Evolutionary conservation across 169 alveolate genomes (phyloP), one percentile per base, ranked within the genome.

Genomic region (Fabrea salina): DNA sequence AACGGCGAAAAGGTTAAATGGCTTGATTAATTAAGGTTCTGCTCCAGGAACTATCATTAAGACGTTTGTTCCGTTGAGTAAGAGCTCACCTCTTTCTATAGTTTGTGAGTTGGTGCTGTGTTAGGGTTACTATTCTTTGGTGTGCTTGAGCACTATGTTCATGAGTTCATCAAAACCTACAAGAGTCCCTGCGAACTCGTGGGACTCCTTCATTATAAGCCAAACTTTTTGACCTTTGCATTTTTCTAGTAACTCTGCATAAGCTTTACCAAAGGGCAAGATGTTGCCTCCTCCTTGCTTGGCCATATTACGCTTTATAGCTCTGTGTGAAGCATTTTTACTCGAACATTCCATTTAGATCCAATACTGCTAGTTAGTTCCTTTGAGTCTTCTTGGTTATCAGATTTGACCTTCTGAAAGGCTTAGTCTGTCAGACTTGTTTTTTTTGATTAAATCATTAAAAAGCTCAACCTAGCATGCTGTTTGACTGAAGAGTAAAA

Each of bases 101-200:
- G 19, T 33, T 64, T 41, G 35, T 33, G 11, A 56, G 30, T 64
- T 64, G 16, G 35, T 56, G n/a, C 49, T 30, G n/a, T 39, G 54
- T 30, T 39, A 19, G 16, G 19, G 3, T 64, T 70, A 70, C 59
- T 44, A 70, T 70, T 47, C 79, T 22, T 47, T 47, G 49, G 37
- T 41, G 4, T 41, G 33, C 40, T 54, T 44, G 22, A 43, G 8
- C 16, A 39, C 35, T 39, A 66, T 84, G 82, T 88, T 79, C 50
- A 79, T 84, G 58, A 49, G 68, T 58, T 86, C 91, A 82, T 90
- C 93, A 79, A 81, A 87, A 22, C 93, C 95, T 56, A 86, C 79
- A 5, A 90, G 75, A 6, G 67, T 82, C 19, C 95, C 95, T 39
- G 74, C 58, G 32, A 90, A 67, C 70, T 90, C 95, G 50, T 82